These are phyloP conservation scores for Arthromyces matolae DNA, from an alignment of 768 basidiomycete species.

Conservation along the genomic window DNA sequence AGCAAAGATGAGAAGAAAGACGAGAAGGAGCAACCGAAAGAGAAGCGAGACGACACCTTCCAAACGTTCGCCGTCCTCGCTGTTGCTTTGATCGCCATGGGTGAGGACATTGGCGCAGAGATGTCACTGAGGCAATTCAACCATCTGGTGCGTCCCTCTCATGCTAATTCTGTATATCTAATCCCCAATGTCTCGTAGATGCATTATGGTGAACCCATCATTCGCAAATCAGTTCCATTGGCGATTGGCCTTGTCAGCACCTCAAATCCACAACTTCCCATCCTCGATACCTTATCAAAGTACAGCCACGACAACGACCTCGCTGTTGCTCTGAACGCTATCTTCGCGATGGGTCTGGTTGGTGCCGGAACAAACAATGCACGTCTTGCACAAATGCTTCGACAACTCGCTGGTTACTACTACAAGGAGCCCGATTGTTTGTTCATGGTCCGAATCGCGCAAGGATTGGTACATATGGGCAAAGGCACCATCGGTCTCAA, in stretches of 20 bases:
- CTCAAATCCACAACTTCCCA: constrained; percentile 91
- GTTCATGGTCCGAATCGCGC: constrained; percentile 93
- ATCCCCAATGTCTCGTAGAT: constrained; percentile 52
- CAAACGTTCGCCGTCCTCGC: constrained; percentile 92
- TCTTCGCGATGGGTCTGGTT: constrained; percentile 97
- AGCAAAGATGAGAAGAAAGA: constrained; percentile 42
- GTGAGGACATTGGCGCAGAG: constrained; percentile 95
- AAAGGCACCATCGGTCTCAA: constrained; percentile 97
- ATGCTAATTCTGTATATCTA: neutral
- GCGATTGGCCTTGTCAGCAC: constrained; percentile 93
- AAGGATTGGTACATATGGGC: constrained; percentile 98
- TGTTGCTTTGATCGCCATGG: constrained; percentile 94
- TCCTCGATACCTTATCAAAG: constrained; percentile 96
- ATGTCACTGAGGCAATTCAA: constrained; percentile 98
- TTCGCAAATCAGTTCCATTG: constrained; percentile 90
- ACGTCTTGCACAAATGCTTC: constrained; percentile 93
- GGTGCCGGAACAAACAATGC: constrained; percentile 99
- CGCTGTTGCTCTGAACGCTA: constrained; percentile 93
- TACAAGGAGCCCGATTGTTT: constrained; percentile 95
- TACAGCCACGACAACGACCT: constrained; percentile 99
- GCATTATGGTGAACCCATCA: constrained; percentile 94
- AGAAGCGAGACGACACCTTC: constrained; percentile 68
- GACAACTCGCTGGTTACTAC: constrained; percentile 97
- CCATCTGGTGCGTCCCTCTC: constrained; percentile 66
- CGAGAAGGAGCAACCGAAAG: constrained; percentile 42